Evolutionary conservation across 768 basidiomycete genomes (phyloP).

Genomic region (Lactarius pseudohatsudake): DNA sequence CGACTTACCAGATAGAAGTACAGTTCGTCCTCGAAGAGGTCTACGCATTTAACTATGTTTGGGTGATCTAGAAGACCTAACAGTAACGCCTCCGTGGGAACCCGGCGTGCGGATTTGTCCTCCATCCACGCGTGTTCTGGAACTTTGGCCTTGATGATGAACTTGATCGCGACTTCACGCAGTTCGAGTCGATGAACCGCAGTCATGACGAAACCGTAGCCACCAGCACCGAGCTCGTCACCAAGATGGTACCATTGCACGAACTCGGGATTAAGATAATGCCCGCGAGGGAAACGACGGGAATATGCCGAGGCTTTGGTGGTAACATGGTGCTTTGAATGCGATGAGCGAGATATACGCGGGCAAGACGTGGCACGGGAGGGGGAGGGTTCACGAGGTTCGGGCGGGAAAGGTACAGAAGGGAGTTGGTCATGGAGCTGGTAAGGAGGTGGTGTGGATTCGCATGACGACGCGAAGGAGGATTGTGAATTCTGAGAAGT

Average conservation of each 20-base stretch:
- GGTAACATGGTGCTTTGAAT: slow-evolving; percentile 19
- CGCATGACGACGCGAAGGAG: slow-evolving; percentile 12
- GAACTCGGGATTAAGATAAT: slow-evolving; percentile 61
- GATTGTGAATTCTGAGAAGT: slow-evolving; percentile 15
- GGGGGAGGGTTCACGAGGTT: slow-evolving; percentile 1
- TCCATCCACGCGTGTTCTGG: slow-evolving; percentile 62
- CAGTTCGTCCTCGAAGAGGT: slow-evolving; percentile 76
- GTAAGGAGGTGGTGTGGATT: slow-evolving; percentile 4
- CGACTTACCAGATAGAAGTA: slow-evolving; percentile 84
- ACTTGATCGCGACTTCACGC: slow-evolving; percentile 88
- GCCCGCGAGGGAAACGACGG: slow-evolving; percentile 57
- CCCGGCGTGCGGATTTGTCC: slow-evolving; percentile 55
- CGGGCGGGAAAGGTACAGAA: slow-evolving; percentile 18
- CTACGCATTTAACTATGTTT: slow-evolving; percentile 80
- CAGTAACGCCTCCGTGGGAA: slow-evolving; percentile 83
- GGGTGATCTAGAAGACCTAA: slow-evolving; percentile 73
- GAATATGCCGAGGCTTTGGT: slow-evolving; percentile 41
- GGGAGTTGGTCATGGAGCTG: slow-evolving; percentile 17
- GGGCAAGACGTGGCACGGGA: slow-evolving; percentile 7
- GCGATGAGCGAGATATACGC: slow-evolving; percentile 9
- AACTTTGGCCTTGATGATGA: slow-evolving; percentile 79
- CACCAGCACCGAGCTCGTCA: slow-evolving; percentile 85
- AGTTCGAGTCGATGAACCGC: slow-evolving; percentile 60
- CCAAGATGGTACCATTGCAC: slow-evolving; percentile 58
- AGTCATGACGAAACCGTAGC: slow-evolving; percentile 94